Conservation (phyloP, 2,329 filamentous ascomycete genomes). For the Monilinia vaccinii-corymbosi region DNA sequence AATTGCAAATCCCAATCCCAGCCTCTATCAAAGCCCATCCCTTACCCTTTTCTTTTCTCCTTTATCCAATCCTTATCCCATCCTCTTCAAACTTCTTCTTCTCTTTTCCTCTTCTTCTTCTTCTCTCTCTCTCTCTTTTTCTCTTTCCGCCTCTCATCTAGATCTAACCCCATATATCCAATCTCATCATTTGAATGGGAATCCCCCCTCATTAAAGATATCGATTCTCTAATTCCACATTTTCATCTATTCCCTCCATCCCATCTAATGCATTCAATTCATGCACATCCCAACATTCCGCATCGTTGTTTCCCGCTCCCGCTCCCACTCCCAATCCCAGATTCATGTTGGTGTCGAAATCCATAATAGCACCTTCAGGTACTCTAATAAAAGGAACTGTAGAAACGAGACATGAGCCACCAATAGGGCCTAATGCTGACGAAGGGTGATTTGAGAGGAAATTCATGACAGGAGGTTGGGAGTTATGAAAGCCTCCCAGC, state of each 20-base stretch:
- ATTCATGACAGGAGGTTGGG: not conserved
- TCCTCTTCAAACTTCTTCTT: too few relatives aligned
- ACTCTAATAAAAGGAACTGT: not conserved
- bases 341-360: slow-evolving; percentile 6
- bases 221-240: slow-evolving; percentile 6
- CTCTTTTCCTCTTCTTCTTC: too few relatives aligned
- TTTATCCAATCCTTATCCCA: too few relatives aligned
- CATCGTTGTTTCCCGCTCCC: not conserved
- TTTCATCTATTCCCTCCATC: not conserved
- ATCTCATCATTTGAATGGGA: not conserved
- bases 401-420: not conserved
- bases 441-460: not conserved
- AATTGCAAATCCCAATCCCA: too few relatives aligned
- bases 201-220: not conserved
- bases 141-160: too few relatives aligned
- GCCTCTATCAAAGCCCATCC: too few relatives aligned
- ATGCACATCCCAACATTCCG: not conserved
- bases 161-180: slow-evolving; percentile 17
- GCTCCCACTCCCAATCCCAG: too few relatives aligned
- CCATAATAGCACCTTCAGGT: slow-evolving; percentile 4
- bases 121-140: too few relatives aligned
- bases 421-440: not conserved
- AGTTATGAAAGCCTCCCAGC: not conserved
- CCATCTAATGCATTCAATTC: not conserved
- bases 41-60: too few relatives aligned